Base-by-base conservation (phyloP, 2,329 filamentous ascomycete species). In the Penicillium sp. region DNA sequence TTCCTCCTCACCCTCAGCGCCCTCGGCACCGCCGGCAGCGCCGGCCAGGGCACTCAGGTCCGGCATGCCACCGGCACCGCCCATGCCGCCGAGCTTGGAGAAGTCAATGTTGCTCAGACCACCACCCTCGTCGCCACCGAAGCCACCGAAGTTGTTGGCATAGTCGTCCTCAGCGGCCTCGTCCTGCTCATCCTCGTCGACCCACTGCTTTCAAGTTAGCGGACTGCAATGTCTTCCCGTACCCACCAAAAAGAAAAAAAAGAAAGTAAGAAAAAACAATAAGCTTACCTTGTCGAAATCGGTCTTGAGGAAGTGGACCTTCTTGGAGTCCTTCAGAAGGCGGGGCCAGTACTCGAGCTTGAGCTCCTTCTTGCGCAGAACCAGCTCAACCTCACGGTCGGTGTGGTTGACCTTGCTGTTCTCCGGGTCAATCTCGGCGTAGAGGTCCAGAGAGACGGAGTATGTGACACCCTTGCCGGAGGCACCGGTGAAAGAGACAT, bases 151-250 rank as follows among this genome's bases (percentile, higher is more conserved):
- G 66, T 79, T 76, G 71, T 76, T 78, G 57, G 76, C 75, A 61
- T 79, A 78, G 78, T 96, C 93, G 58, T 96, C 92, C 66, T 96
- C 92, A 51, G 86, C 83, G 61, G 86, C 89, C 79, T 92, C 92
- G 74, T 98, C 90, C 83, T 99, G 95, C 86, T 99, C 95, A 75
- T 99, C 93, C 86, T 97, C 92, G 70, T 97, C 93, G 72, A 96
- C 91, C 93, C 93, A 97, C 86, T 88, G 61, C 47, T 56, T 28
- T n/a, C 39, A 37, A 31, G 59, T 71, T 56, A 70, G 67, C 37
- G 38, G 25, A 38, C 45, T 41, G 47, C 17, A 34, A 31, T 17
- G 35, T 62, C 50, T 17, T 34, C 8, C 20, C 39, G 12, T n/a
- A 14, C 28, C 31, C 54, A 43, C 45, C 31, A 28, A 43, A 22